phyloP scores from a whole-genome alignment of 495 filamentous ascomycete genomes.

The Penicillium riverlandense region DNA sequence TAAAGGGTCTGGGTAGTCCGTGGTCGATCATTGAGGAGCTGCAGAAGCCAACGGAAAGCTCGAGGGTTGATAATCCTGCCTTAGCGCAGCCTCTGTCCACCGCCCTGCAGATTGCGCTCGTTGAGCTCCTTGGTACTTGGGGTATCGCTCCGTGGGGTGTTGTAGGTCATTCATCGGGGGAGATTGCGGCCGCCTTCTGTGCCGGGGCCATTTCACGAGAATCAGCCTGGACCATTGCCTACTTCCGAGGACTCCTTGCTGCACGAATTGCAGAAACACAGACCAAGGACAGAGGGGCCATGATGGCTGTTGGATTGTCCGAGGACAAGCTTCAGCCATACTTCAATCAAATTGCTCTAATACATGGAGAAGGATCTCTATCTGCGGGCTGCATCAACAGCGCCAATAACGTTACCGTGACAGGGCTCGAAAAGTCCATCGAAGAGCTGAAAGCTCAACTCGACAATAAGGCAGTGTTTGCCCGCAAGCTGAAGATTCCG shows the following conservation, averaged over 20 bases:
- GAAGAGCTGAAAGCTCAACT: slow-evolving; percentile 34
- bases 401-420: slow-evolving; percentile 35
- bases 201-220: slow-evolving; percentile 24
- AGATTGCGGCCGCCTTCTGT: slow-evolving; percentile 42
- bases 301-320: slow-evolving; percentile 28
- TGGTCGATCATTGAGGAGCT: slow-evolving; percentile 12
- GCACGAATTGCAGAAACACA: slow-evolving; percentile 6
- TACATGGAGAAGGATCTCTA: not conserved
- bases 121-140: slow-evolving; percentile 20
- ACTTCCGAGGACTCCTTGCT: slow-evolving; percentile 14
- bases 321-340: slow-evolving; percentile 12
- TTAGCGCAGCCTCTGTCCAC: slow-evolving; percentile 17
- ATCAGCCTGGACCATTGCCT: slow-evolving; percentile 21
- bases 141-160: slow-evolving; percentile 29
- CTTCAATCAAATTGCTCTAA: too few species aligned
- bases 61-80: slow-evolving; percentile 6
- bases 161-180: slow-evolving; percentile 55
- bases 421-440: slow-evolving; percentile 23
- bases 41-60: not conserved
- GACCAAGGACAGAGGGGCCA: slow-evolving; percentile 11
- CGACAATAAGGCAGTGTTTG: slow-evolving; percentile 40
- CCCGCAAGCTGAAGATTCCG: slow-evolving; percentile 47
- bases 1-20: slow-evolving; percentile 16
- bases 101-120: slow-evolving; percentile 25
- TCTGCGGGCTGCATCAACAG: slow-evolving; percentile 43